These are phyloP conservation scores for Saccharomycopsis vini DNA, from an alignment of 805 yeast species.

Conservation along the genomic window DNA sequence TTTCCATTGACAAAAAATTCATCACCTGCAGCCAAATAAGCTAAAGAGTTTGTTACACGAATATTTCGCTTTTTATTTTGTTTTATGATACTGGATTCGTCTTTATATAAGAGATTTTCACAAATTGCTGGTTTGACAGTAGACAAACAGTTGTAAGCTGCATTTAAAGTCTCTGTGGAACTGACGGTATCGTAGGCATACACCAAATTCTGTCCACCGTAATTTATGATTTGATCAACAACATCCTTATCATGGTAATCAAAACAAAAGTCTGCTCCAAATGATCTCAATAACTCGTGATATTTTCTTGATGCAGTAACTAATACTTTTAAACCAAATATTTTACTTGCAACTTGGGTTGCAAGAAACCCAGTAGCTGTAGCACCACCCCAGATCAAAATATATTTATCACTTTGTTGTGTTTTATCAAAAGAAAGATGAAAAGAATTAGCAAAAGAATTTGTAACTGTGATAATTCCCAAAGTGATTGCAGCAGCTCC, in stretches of 20 bases:
- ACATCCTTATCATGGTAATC: conserved; percentile 44
- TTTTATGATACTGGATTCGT: background rate
- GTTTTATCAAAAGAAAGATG: conserved; percentile 22
- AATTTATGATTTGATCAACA: conserved; percentile 32
- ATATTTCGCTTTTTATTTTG: no score
- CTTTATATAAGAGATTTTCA: background rate
- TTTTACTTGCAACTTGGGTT: conserved; percentile 48
- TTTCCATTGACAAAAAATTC: background rate
- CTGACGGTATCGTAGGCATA: conserved; percentile 29
- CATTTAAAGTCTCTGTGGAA: background rate
- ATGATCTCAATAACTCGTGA: conserved; percentile 30
- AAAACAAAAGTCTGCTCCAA: conserved; percentile 44
- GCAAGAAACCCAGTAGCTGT: conserved; percentile 51
- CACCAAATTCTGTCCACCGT: conserved; percentile 22
- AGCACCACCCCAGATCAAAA: conserved; percentile 62
- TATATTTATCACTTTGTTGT: conserved; percentile 29
- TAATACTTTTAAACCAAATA: conserved; percentile 36
- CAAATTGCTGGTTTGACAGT: background rate
- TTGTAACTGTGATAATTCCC: conserved; percentile 42
- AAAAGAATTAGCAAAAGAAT: conserved; percentile 30
- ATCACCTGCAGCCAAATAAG: background rate
- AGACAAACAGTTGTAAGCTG: background rate
- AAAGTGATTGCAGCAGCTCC: conserved; percentile 56
- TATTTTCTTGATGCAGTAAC: conserved; percentile 45
- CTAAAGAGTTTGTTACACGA: background rate